Percentiles rank a stretch among this genome's conserved stretches.
phyloP scores from a whole-genome alignment of 345 rosid species.

The Populus alba region DNA sequence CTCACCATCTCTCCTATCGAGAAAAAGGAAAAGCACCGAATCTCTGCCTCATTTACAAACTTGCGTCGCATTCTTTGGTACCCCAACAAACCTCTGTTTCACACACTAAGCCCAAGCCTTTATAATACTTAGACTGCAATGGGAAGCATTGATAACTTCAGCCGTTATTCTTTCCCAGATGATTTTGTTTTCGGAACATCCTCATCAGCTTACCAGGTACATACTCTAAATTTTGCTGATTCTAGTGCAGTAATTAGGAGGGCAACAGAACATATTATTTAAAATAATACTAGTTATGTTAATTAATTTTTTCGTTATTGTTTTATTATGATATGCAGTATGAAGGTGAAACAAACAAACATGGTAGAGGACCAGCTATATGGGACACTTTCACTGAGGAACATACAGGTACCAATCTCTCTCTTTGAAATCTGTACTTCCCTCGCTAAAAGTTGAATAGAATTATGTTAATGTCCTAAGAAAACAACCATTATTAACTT shows the following conservation, averaged over 20 bases:
- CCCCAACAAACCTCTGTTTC: too few relatives aligned
- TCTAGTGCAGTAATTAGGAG: background rate
- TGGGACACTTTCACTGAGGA: constrained; percentile 36
- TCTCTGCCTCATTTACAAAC: background rate
- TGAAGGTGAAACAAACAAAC: constrained; percentile 29
- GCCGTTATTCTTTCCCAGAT: background rate
- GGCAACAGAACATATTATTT: too few relatives aligned
- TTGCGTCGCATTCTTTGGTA: too few relatives aligned
- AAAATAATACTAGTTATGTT: too few relatives aligned
- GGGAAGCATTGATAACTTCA: too few relatives aligned
- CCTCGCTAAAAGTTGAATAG: too few relatives aligned
- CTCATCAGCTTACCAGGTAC: background rate
- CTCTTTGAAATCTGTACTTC: background rate
- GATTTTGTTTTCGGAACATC: background rate
- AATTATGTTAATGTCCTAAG: background rate
- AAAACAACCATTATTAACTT: too few relatives aligned
- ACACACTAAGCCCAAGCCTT: too few relatives aligned
- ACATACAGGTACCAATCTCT: background rate
- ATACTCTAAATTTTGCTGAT: background rate
- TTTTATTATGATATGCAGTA: constrained; percentile 10
- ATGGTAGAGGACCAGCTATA: constrained; percentile 32
- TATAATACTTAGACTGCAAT: too few relatives aligned
- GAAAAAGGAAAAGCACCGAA: too few relatives aligned
- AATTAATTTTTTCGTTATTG: too few relatives aligned
- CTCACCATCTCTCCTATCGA: background rate